A percentile compares a stretch with the other conserved stretches of the same genome.
phyloP scores from a whole-genome alignment of 768 basidiomycete genomes.

The Cystofilobasidium ferigula region DNA sequence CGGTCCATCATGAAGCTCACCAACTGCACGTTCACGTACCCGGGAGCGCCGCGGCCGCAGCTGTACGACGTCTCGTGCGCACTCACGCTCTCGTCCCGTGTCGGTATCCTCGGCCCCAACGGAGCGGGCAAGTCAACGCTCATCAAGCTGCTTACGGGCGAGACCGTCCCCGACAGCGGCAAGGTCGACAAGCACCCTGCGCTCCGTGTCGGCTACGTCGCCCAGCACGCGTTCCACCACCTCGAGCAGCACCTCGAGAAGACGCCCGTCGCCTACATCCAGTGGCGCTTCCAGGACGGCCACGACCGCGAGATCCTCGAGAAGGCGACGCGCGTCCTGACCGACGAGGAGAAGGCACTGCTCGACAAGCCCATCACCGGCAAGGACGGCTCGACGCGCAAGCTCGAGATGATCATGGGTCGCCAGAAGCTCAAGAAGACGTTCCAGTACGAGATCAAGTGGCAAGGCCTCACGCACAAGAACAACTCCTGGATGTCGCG shows the following conservation, averaged over 20 bases:
- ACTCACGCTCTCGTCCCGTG: slow-evolving; percentile 84
- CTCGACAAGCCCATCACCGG: slow-evolving; percentile 82
- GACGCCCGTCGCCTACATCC: slow-evolving; percentile 90
- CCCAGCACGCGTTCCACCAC: slow-evolving; percentile 96
- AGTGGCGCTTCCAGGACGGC: slow-evolving; percentile 98
- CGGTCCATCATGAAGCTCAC: slow-evolving; percentile 87
- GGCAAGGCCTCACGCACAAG: slow-evolving; percentile 43
- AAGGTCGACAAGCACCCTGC: slow-evolving; percentile 88
- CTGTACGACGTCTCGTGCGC: slow-evolving; percentile 81
- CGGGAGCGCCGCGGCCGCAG: slow-evolving; percentile 67
- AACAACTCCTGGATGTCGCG: slow-evolving; percentile 87
- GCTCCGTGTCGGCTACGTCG: slow-evolving; percentile 88
- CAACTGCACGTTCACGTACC: slow-evolving; percentile 88
- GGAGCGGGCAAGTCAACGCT: slow-evolving; percentile 94
- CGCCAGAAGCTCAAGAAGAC: slow-evolving; percentile 85
- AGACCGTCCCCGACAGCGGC: slow-evolving; percentile 81
- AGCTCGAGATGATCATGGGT: slow-evolving; percentile 84
- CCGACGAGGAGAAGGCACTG: slow-evolving; percentile 67
- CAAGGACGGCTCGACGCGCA: slow-evolving; percentile 77
- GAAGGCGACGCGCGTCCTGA: slow-evolving; percentile 79
- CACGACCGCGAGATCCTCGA: slow-evolving; percentile 90
- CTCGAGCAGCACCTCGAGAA: slow-evolving; percentile 87
- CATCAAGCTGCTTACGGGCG: slow-evolving; percentile 88
- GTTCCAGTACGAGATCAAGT: slow-evolving; percentile 71
- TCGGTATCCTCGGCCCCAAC: slow-evolving; percentile 84